Evolutionary conservation across 2,329 filamentous ascomycete genomes (phyloP).

Genomic region (Hypoxylon sp.): DNA sequence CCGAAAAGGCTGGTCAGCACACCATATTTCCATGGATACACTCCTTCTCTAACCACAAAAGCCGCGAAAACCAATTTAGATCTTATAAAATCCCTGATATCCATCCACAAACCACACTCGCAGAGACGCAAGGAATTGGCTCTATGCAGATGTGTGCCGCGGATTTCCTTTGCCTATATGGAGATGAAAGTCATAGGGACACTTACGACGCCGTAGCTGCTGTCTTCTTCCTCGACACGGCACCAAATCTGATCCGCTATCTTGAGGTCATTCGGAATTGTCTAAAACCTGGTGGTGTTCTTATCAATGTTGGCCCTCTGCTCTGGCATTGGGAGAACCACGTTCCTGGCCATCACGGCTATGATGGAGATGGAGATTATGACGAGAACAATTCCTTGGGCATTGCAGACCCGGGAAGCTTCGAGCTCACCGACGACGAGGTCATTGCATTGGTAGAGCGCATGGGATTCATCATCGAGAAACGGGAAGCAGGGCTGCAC

Average conservation of each 20-base stretch:
- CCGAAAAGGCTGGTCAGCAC: conserved; percentile 72
- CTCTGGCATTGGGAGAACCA: conserved; percentile 96
- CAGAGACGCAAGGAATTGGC: conserved; percentile 61
- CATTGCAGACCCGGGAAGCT: conserved; percentile 89
- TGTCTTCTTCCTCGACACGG: conserved; percentile 98
- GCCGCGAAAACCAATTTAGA: conserved; percentile 80
- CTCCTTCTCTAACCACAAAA: conserved; percentile 87
- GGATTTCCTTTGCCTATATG: conserved; percentile 92
- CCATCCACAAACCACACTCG: conserved; percentile 74
- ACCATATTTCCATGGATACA: conserved; percentile 88
- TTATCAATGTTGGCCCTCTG: conserved; percentile 91
- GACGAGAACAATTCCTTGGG: conserved; percentile 70
- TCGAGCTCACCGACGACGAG: conserved; percentile 92
- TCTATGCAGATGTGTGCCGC: conserved; percentile 94
- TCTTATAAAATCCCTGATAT: conserved; percentile 85
- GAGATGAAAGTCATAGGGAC: conserved; percentile 70
- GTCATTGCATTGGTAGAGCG: conserved; percentile 80
- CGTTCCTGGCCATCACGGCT: conserved; percentile 70
- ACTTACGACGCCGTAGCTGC: conserved; percentile 86
- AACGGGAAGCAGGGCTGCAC: conserved; percentile 70
- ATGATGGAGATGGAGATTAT: conserved; percentile 66
- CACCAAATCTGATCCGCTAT: conserved; percentile 92
- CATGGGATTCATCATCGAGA: conserved; percentile 83
- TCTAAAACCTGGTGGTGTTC: conserved; percentile 81
- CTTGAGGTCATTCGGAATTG: conserved; percentile 86